phyloP scores from a whole-genome alignment of 768 basidiomycete species.

The Hemileccinum rubropunctum region DNA sequence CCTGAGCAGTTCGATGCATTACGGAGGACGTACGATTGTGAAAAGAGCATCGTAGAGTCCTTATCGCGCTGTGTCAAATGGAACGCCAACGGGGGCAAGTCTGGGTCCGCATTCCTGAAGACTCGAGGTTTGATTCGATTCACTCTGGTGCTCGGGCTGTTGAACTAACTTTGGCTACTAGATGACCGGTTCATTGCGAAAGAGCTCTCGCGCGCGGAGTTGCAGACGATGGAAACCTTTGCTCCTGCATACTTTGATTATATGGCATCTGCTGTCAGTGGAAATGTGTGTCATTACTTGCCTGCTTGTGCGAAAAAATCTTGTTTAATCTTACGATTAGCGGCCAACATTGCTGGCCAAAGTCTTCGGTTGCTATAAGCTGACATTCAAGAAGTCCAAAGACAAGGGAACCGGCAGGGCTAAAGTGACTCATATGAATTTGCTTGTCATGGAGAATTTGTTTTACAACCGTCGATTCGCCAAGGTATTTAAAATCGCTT shows the following conservation, averaged over 20 bases:
- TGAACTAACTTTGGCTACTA: conserved; percentile 28
- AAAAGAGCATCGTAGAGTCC: conserved; percentile 91
- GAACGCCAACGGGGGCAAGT: conserved; percentile 94
- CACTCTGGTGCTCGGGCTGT: not conserved
- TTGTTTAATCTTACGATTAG: conserved; percentile 37
- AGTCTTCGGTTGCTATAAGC: conserved; percentile 94
- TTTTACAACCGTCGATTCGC: conserved; percentile 92
- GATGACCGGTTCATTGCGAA: conserved; percentile 99
- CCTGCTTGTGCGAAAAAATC: not conserved
- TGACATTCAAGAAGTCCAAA: conserved; percentile 81
- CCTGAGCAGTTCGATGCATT: conserved; percentile 97
- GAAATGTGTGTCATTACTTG: conserved; percentile 59
- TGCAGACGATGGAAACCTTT: conserved; percentile 95
- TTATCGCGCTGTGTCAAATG: conserved; percentile 93
- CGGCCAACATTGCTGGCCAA: conserved; percentile 94
- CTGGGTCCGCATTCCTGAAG: conserved; percentile 94
- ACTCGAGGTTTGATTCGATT: conserved; percentile 64
- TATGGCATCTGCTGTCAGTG: conserved; percentile 90
- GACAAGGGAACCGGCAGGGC: conserved; percentile 61
- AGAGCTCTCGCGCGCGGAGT: conserved; percentile 85
- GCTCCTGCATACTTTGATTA: conserved; percentile 98
- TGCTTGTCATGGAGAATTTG: conserved; percentile 96
- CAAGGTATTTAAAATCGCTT: conserved; percentile 50
- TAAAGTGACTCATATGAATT: conserved; percentile 88
- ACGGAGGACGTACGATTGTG: conserved; percentile 89